These are phyloP conservation scores for Trichoderma gracile DNA, from an alignment of 2,329 filamentous ascomycete species.

Conservation along the genomic window DNA sequence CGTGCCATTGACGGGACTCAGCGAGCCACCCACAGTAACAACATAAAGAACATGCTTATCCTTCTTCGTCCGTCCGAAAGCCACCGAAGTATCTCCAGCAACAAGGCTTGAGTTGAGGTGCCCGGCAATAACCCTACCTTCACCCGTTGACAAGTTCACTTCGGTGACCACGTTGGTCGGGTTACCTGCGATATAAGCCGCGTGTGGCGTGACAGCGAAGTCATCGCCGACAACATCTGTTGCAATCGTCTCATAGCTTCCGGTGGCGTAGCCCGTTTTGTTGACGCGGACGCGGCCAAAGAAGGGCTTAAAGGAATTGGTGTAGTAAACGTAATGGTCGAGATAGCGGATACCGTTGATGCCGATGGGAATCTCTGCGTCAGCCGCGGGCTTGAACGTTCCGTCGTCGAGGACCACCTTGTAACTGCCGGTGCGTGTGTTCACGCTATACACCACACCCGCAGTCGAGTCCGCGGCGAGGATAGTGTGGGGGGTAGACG, in stretches of 20 bases:
- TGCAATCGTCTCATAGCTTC: background rate
- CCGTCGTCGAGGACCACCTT: background rate
- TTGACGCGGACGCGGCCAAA: background rate
- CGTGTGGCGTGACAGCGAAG: background rate
- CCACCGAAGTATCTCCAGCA: background rate
- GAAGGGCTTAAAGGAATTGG: background rate
- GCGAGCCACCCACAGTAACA: background rate
- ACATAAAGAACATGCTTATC: background rate
- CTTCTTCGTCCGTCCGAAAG: background rate
- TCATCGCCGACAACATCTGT: background rate
- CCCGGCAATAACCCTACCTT: background rate
- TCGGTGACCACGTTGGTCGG: background rate
- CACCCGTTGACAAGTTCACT: background rate
- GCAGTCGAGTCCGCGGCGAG: background rate
- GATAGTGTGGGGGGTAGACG: background rate
- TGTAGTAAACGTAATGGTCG: background rate
- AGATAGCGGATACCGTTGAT: constrained; percentile 6
- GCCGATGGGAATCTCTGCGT: background rate
- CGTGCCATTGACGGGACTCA: background rate
- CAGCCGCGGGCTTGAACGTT: background rate
- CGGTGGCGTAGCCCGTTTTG: background rate
- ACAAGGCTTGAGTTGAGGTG: background rate
- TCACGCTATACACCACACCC: background rate
- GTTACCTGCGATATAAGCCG: background rate
- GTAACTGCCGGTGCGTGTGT: background rate